Percentiles rank a stretch among this genome's conserved stretches.
Conservation (phyloP, 2,329 filamentous ascomycete species). For the Alternaria ventricosa region DNA sequence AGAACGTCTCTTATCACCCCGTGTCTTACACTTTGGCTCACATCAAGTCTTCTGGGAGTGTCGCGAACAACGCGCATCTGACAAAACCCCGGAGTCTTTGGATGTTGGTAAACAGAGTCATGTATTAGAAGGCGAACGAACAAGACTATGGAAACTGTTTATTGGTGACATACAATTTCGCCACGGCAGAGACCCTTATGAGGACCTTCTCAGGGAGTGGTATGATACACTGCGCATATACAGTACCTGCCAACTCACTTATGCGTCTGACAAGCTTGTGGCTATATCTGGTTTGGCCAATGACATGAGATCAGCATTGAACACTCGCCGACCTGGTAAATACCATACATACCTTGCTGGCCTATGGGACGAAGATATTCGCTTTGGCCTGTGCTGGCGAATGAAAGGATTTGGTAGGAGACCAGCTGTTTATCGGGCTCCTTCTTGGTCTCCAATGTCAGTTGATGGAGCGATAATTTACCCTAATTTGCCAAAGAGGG, state of each 20-base stretch:
- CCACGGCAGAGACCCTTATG: not conserved
- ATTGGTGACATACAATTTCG: too few species aligned
- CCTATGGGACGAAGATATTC: not conserved
- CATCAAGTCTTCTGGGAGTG: not conserved
- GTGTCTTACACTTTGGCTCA: not conserved
- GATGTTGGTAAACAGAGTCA: too few species aligned
- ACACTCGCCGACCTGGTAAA: not conserved
- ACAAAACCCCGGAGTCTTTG: too few species aligned
- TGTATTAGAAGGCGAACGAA: not conserved
- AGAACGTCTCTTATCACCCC: not conserved
- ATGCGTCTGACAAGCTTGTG: not conserved
- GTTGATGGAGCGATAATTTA: not conserved
- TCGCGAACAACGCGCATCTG: not conserved
- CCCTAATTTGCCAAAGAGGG: too few species aligned
- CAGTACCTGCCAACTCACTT: not conserved
- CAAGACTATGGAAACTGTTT: not conserved
- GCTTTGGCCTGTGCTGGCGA: not conserved
- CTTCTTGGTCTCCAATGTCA: not conserved
- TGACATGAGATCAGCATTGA: not conserved
- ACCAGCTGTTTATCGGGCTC: not conserved
- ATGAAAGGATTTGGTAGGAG: fast-evolving
- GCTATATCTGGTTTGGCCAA: not conserved
- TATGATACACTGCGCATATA: not conserved
- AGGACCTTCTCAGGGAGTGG: not conserved
- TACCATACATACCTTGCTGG: not conserved